A percentile compares a stretch with the other conserved stretches of the same genome.
phyloP scores from a whole-genome alignment of 176 grass and related monocot species.

The Hyparrhenia diplandra region DNA sequence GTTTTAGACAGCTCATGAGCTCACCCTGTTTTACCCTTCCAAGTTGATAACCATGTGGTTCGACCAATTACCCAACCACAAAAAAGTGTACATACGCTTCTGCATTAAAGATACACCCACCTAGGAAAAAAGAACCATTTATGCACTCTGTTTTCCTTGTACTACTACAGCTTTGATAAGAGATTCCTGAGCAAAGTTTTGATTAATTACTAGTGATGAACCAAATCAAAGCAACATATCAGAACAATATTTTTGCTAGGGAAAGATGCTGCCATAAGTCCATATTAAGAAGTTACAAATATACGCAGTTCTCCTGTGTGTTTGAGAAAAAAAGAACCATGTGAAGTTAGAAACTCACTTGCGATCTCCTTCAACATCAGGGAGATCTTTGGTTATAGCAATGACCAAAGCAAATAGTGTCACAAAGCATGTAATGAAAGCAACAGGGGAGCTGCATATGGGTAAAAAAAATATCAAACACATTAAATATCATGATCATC shows the following conservation, averaged over 20 bases:
- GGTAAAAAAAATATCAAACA: slow-evolving; percentile 36
- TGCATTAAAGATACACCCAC: not conserved
- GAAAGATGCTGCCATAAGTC: not conserved
- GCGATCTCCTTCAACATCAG: slow-evolving; percentile 98
- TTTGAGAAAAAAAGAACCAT: not conserved
- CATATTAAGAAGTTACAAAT: not conserved
- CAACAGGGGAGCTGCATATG: slow-evolving; percentile 87
- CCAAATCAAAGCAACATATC: not conserved
- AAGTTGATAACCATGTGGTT: not conserved
- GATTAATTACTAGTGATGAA: not conserved
- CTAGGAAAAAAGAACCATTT: not conserved
- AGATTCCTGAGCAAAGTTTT: not conserved
- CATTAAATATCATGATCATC: slow-evolving; percentile 48
- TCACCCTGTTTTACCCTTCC: not conserved
- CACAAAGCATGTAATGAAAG: slow-evolving; percentile 96
- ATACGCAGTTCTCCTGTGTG: not conserved
- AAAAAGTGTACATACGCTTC: not conserved
- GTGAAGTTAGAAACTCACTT: slow-evolving; percentile 66
- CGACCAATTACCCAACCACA: not conserved
- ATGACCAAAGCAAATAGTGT: slow-evolving; percentile 98
- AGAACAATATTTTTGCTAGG: not conserved
- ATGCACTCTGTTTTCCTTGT: not conserved
- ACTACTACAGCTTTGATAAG: not conserved
- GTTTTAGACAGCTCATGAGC: not conserved
- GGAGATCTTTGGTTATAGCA: slow-evolving; percentile 99